A percentile compares a stretch with the other conserved stretches of the same genome.
Conservation (phyloP, 2,329 filamentous ascomycete genomes). For the Paraconiothyrium brasiliense region DNA sequence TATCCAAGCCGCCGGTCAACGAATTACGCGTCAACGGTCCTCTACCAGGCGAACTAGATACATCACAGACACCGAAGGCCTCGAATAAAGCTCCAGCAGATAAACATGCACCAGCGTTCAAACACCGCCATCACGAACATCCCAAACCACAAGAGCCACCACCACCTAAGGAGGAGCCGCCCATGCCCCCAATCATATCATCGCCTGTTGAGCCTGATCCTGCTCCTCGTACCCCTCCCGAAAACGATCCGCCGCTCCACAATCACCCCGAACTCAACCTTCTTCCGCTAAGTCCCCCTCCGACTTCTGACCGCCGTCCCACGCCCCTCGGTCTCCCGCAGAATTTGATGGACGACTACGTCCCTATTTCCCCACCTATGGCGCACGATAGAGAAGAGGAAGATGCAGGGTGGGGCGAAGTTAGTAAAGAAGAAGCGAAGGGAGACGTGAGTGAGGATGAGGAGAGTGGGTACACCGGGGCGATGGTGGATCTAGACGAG, state of each 20-base stretch:
- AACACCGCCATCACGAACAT: not conserved
- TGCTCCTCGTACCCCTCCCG: too few species aligned
- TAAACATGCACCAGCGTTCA: not conserved
- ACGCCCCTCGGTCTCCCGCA: constrained; percentile 40
- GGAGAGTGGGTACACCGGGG: constrained; percentile 23
- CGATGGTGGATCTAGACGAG: constrained; percentile 44
- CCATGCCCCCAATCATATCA: constrained; percentile 6
- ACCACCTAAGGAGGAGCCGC: not conserved
- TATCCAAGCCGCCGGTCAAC: constrained; percentile 37
- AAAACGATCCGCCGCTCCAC: constrained; percentile 16
- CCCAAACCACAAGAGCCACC: constrained; percentile 8
- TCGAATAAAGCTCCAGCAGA: too few species aligned
- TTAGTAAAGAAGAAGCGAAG: constrained; percentile 37
- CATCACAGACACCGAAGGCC: not conserved
- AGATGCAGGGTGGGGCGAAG: constrained; percentile 47
- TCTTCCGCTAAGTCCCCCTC: constrained; percentile 43
- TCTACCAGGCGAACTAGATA: not conserved
- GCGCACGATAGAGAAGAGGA: constrained; percentile 33
- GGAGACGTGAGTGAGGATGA: constrained; percentile 27
- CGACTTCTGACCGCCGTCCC: constrained; percentile 18
- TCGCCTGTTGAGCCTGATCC: too few species aligned
- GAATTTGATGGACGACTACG: constrained; percentile 47
- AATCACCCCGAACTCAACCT: constrained; percentile 42
- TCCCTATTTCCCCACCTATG: constrained; percentile 37
- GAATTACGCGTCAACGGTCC: constrained; percentile 25